Evolutionary conservation across 805 yeast species (phyloP).

Genomic region (Isabelozyma pseudorhagii): DNA sequence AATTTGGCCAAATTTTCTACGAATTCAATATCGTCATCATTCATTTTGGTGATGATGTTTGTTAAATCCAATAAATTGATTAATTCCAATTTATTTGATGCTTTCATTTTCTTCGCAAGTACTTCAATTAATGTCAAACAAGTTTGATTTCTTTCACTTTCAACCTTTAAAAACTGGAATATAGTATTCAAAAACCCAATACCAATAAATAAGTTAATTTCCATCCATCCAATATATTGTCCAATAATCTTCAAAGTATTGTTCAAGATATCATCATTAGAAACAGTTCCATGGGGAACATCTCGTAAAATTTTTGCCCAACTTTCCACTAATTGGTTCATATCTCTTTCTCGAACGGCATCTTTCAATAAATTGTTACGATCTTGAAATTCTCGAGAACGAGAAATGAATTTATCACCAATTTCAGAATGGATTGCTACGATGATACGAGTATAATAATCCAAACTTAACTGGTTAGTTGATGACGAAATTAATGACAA

Average conservation of each 20-base stretch:
- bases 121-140: slow-evolving; percentile 60
- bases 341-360: slow-evolving; percentile 72
- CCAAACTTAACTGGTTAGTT: slow-evolving; percentile 43
- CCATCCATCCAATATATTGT: slow-evolving; percentile 90
- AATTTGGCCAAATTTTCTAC: slow-evolving; percentile 75
- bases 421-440: slow-evolving; percentile 82
- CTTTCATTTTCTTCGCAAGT: slow-evolving; percentile 74
- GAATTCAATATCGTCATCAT: slow-evolving; percentile 55
- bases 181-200: slow-evolving; percentile 55
- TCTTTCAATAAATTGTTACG: slow-evolving; percentile 78
- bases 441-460: slow-evolving; percentile 72
- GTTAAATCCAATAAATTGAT: slow-evolving; percentile 68
- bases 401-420: slow-evolving; percentile 82
- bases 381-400: slow-evolving; percentile 60
- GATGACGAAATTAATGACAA: slow-evolving; percentile 14
- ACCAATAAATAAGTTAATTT: slow-evolving; percentile 67
- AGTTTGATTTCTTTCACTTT: slow-evolving; percentile 54
- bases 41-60: slow-evolving; percentile 38
- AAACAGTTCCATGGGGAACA: slow-evolving; percentile 15
- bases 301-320: slow-evolving; percentile 62
- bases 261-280: slow-evolving; percentile 47
- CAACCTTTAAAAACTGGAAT: slow-evolving; percentile 52
- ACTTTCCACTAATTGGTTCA: slow-evolving; percentile 56
- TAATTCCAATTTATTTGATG: slow-evolving; percentile 65
- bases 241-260: slow-evolving; percentile 69